Base-by-base conservation (phyloP, 2,329 filamentous ascomycete species). In the Blumeria hordei region DNA sequence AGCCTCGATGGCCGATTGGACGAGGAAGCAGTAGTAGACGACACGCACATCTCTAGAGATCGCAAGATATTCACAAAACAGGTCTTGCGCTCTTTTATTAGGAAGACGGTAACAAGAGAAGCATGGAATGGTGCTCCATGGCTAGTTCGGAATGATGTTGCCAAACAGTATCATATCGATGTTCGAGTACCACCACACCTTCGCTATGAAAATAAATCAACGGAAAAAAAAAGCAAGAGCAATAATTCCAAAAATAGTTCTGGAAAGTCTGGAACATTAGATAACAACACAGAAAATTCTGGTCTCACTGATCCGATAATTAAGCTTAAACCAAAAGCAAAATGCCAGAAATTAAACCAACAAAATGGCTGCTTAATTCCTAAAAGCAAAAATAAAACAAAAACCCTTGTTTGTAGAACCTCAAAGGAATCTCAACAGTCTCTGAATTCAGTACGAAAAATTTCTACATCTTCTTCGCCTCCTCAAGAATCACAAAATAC, bases 81-180 rank as follows among this genome's bases (percentile, higher is more conserved):
- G 52, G 88, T 95, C 67, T 73, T 98, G 43, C 81, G 90, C 36
- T 87, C 88, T 6, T 98, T 95, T 60, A 85, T 98, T 59, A 94
- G 94, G 66, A 88, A 93, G 67, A 92, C 88, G 0, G 83, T 95
- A n/a, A 83, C 81, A 1, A 74, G 90, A 58, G 92, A 96, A 64
- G 78, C 87, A 3, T 96, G 88, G 87, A 90, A 81, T 58, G 90
- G 90, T n/a, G 92, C 92, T 0, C 90, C 92, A 0, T 98, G 92
- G 92, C 71, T 94, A 55, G 90, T 96, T 16, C 95, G 93, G 69
- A 76, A 83, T 37, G 81, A 87, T 55, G 80, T 94, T 57, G 92
- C 92, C 0, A 78, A 79, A 49, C 76, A 81, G 59, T 94, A 92
- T 67, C 81, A 86, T 58, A 92, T 98, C 59, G 82, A 87, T 58